phyloP scores from a whole-genome alignment of 345 rosid species.

The Eucalyptus melliodora region DNA sequence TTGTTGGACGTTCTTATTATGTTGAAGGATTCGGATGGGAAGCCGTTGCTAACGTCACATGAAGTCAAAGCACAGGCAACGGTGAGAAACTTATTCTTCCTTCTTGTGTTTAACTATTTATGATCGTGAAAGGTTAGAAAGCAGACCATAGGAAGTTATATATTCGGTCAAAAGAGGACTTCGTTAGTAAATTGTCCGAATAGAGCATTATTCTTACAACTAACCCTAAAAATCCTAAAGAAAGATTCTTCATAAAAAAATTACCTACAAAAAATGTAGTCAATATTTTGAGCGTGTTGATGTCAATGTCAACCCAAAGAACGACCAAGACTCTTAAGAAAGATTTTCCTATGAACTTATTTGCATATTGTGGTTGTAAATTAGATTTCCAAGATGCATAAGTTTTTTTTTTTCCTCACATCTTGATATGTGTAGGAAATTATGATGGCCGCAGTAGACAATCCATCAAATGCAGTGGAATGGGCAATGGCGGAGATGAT shows the following conservation, averaged over 20 bases:
- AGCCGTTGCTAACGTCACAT: not conserved
- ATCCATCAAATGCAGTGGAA: not conserved
- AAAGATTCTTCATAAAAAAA: not conserved
- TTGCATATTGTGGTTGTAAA: no score
- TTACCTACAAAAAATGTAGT: not conserved
- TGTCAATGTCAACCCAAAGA: not conserved
- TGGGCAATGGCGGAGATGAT: not conserved
- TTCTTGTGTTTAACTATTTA: not conserved
- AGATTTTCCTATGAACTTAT: not conserved
- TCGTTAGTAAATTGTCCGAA: not conserved
- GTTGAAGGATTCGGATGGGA: not conserved
- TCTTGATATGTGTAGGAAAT: not conserved
- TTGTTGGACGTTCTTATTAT: not conserved
- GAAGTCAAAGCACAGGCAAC: not conserved
- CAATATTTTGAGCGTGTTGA: not conserved
- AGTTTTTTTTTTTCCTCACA: no score
- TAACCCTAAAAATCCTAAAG: not conserved
- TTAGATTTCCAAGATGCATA: not conserved
- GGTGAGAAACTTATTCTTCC: not conserved
- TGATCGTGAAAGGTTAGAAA: not conserved
- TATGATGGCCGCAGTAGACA: not conserved
- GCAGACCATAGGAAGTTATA: not conserved
- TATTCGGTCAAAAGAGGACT: not conserved
- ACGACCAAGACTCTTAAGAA: not conserved
- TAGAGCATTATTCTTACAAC: not conserved